These are phyloP conservation scores for Aureobasidium sp. DNA, from an alignment of 2,329 filamentous ascomycete genomes.

Conservation along the genomic window DNA sequence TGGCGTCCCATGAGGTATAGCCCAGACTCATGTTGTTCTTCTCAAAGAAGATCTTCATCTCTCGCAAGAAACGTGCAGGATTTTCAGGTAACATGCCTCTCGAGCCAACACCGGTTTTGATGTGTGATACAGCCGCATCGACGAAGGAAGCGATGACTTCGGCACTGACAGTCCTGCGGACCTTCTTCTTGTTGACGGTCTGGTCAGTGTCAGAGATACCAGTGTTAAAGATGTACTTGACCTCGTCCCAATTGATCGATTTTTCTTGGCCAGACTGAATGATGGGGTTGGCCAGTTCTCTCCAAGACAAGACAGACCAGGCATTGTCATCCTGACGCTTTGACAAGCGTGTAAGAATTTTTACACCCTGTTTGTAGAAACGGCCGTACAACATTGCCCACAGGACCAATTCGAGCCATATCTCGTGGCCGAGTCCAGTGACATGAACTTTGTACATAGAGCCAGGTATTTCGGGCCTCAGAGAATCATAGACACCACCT, in stretches of 20 bases:
- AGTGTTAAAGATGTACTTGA: conserved; percentile 27
- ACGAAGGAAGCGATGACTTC: conserved; percentile 52
- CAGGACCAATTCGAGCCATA: conserved; percentile 47
- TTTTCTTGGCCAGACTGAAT: conserved; percentile 20
- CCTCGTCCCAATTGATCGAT: conserved; percentile 24
- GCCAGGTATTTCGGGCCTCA: conserved; percentile 38
- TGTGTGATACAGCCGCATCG: conserved; percentile 42
- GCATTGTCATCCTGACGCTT: conserved; percentile 5
- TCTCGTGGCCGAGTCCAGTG: conserved; percentile 36
- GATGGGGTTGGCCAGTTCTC: conserved; percentile 32
- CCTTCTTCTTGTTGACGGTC: conserved; percentile 15
- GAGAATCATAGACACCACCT: conserved; percentile 31
- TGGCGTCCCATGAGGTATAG: conserved; percentile 37
- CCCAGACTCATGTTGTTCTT: conserved; percentile 33
- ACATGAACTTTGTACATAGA: conserved; percentile 36
- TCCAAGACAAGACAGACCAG: conserved; percentile 36
- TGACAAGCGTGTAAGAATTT: conserved; percentile 31
- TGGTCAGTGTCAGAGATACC: neutral
- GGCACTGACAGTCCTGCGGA: conserved; percentile 46
- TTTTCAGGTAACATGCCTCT: conserved; percentile 31
- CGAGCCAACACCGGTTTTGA: conserved; percentile 38
- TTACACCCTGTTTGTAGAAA: conserved; percentile 38
- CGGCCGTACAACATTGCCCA: conserved; percentile 45
- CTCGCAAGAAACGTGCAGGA: conserved; percentile 30
- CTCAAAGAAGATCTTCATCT: conserved; percentile 33